Percentiles rank a stretch among this genome's conserved stretches.
These are phyloP conservation scores for Epichloe aotearoae DNA, from an alignment of 2,329 filamentous ascomycete genomes.

Conservation along the genomic window DNA sequence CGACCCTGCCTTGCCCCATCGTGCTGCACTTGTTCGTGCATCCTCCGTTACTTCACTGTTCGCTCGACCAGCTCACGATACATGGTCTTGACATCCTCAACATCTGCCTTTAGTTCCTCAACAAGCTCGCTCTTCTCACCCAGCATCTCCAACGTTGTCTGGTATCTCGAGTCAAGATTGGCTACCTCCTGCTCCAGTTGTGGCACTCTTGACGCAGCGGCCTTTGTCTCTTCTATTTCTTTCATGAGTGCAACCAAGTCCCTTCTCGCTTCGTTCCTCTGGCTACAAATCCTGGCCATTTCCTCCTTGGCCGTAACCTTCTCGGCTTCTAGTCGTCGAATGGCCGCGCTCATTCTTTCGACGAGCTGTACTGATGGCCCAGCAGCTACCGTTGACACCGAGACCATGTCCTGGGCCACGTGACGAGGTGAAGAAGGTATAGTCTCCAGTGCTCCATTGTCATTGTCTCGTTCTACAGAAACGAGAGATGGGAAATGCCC, in stretches of 20 bases:
- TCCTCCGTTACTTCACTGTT: slow-evolving; percentile 49
- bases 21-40: neutral
- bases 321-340: slow-evolving; percentile 81
- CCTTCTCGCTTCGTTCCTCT: slow-evolving; percentile 80
- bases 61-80: slow-evolving; percentile 85
- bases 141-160: slow-evolving; percentile 85
- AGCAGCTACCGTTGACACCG: slow-evolving; percentile 76
- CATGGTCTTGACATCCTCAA: slow-evolving; percentile 88
- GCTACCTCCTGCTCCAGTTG: slow-evolving; percentile 55
- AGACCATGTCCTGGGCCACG: slow-evolving; percentile 71
- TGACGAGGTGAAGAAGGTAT: slow-evolving; percentile 48
- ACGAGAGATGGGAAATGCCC: slow-evolving; percentile 23
- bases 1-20: neutral
- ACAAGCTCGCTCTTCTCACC: slow-evolving; percentile 95
- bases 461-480: slow-evolving; percentile 35
- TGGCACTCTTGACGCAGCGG: slow-evolving; percentile 43
- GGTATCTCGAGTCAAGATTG: slow-evolving; percentile 63
- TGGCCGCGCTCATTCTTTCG: slow-evolving; percentile 87
- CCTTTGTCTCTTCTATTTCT: slow-evolving; percentile 60
- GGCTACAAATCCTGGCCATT: slow-evolving; percentile 61
- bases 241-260: slow-evolving; percentile 88
- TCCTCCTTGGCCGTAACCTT: slow-evolving; percentile 85
- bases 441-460: slow-evolving; percentile 37
- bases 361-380: slow-evolving; percentile 91
- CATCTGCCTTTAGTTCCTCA: slow-evolving; percentile 79